Conservation (phyloP, 768 basidiomycete species). For the Sporobolomyces pararoseus region DNA sequence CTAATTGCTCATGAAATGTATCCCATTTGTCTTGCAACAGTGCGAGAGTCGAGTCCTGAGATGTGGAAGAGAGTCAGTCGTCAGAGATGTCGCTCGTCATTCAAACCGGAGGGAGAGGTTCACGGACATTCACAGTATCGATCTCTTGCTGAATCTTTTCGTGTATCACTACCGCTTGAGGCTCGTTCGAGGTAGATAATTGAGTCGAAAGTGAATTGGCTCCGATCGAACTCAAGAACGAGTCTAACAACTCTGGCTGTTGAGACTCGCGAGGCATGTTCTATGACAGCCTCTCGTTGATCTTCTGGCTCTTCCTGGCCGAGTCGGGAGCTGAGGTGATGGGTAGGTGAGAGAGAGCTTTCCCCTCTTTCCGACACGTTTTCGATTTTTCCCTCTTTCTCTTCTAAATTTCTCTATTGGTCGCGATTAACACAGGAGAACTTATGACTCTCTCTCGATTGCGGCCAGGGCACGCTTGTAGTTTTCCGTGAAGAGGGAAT, state of each 20-base stretch:
- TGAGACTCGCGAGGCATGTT: background rate
- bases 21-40: constrained; percentile 21
- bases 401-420: background rate
- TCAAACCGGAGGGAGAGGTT: background rate
- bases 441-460: no score
- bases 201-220: background rate
- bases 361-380: no score
- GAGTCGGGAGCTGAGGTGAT: no score
- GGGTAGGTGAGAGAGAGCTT: no score
- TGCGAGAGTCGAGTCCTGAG: constrained; percentile 25
- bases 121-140: constrained; percentile 7
- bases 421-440: background rate
- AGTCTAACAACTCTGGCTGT: background rate
- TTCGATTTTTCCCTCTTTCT: no score
- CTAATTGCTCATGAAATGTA: constrained; percentile 11
- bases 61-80: background rate
- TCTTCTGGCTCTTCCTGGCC: no score
- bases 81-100: background rate
- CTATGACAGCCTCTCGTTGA: no score
- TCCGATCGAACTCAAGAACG: constrained; percentile 13
- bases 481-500: background rate
- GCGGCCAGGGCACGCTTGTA: no score
- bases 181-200: background rate
- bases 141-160: constrained; percentile 17
- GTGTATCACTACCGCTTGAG: background rate